These are phyloP conservation scores for Linanthus parryae DNA, from an alignment of 148 eudicot genomes.

Conservation along the genomic window DNA sequence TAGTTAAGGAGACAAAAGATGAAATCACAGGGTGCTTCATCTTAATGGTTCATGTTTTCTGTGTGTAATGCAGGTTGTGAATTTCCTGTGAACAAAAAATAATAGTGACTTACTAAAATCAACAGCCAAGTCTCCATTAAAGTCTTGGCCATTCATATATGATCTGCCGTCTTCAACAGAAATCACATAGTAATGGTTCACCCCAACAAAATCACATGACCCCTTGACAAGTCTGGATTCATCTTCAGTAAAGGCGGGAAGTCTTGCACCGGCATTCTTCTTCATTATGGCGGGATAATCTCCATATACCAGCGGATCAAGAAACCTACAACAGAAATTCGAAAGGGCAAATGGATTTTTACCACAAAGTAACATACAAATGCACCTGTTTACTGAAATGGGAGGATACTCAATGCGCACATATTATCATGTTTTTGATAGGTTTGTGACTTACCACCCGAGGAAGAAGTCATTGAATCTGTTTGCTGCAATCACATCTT, in stretches of 20 bases:
- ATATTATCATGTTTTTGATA: no score
- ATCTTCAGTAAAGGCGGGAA: conserved; percentile 5
- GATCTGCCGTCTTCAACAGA: background rate
- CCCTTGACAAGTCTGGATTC: conserved; percentile 5
- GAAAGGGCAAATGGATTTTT: background rate
- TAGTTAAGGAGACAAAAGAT: no score
- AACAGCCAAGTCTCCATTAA: background rate
- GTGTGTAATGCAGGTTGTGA: no score
- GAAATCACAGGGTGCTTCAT: no score
- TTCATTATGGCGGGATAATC: conserved; percentile 3
- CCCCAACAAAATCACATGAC: conserved; percentile 2
- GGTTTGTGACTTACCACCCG: conserved; percentile 29
- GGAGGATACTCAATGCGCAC: no score
- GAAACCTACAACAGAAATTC: background rate
- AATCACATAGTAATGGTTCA: background rate
- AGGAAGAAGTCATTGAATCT: conserved; percentile 16
- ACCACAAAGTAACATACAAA: background rate
- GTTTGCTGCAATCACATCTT: conserved; percentile 12
- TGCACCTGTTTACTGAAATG: background rate
- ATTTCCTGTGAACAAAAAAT: no score
- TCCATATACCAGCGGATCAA: conserved; percentile 6
- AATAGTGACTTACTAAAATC: background rate
- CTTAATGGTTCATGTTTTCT: no score
- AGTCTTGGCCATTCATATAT: background rate
- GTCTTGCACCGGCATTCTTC: background rate